phyloP scores from a whole-genome alignment of 2,329 filamentous ascomycete genomes.

The Mycocentrospora acerina region DNA sequence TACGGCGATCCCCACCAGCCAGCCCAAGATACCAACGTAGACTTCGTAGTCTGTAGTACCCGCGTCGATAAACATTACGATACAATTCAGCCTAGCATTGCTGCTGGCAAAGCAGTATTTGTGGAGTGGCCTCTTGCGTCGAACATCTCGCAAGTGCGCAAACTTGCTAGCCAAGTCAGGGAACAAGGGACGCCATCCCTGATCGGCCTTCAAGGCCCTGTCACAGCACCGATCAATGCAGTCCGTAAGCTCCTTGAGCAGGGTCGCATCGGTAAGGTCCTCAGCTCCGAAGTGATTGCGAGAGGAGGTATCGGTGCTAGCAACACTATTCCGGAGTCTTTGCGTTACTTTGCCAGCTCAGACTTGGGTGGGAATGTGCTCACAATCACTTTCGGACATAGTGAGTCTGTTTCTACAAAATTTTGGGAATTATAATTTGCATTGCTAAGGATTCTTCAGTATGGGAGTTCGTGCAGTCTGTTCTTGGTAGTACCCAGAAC shows the following conservation, averaged over 20 bases:
- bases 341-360: constrained; percentile 19
- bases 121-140: constrained; percentile 54
- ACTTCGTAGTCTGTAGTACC: constrained; percentile 54
- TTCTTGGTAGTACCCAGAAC: constrained; percentile 16
- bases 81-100: constrained; percentile 50
- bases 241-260: constrained; percentile 43
- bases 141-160: constrained; percentile 38
- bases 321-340: constrained; percentile 11
- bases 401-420: too few species aligned
- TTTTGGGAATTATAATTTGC: too few species aligned
- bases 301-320: constrained; percentile 11
- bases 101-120: constrained; percentile 56
- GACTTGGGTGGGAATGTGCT: constrained; percentile 19
- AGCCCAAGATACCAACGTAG: constrained; percentile 37
- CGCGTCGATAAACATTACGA: constrained; percentile 56
- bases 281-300: constrained; percentile 25
- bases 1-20: constrained; percentile 48
- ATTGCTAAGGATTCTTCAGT: too few species aligned
- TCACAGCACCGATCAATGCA: constrained; percentile 40
- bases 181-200: constrained; percentile 20
- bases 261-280: constrained; percentile 46
- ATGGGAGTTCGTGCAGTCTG: constrained; percentile 20
- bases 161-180: constrained; percentile 40
- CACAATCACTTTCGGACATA: constrained; percentile 22
- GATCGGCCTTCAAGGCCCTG: constrained; percentile 49